Percentiles rank a stretch among this genome's conserved stretches.
These are phyloP conservation scores for Chernovozyma sophiae-reginae DNA, from an alignment of 1,139 yeast species.

Conservation along the genomic window DNA sequence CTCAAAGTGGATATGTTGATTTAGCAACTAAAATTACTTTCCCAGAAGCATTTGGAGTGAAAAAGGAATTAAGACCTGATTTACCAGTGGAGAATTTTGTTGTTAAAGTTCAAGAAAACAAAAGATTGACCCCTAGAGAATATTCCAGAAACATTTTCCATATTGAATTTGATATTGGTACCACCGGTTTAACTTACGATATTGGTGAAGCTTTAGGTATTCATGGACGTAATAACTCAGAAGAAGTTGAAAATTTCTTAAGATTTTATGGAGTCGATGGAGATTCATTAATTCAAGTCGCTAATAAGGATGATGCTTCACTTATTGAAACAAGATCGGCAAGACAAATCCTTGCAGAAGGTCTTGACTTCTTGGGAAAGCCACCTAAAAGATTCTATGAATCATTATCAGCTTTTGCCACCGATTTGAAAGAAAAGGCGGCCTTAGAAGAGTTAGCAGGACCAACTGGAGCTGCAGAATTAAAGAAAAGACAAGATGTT, in stretches of 20 bases:
- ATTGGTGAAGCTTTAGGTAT: conserved; percentile 97
- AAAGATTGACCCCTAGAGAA: conserved; percentile 86
- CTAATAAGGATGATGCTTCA: conserved; percentile 61
- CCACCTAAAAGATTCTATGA: conserved; percentile 96
- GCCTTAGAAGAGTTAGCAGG: conserved; percentile 61
- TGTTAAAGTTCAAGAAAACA: conserved; percentile 87
- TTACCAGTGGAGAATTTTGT: conserved; percentile 80
- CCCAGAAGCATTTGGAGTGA: conserved; percentile 68
- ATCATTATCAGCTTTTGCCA: conserved; percentile 68
- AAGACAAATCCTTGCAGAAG: conserved; percentile 74
- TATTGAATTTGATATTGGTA: conserved; percentile 86
- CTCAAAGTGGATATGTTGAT: conserved; percentile 41
- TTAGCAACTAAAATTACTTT: conserved; percentile 72
- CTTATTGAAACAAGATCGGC: conserved; percentile 72
- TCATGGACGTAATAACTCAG: conserved; percentile 79
- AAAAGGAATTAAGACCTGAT: conserved; percentile 75
- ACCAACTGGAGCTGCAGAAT: conserved; percentile 79
- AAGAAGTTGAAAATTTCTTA: conserved; percentile 66
- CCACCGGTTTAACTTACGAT: conserved; percentile 86
- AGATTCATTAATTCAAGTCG: conserved; percentile 63
- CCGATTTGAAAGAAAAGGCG: conserved; percentile 63
- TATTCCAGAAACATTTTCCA: conserved; percentile 96
- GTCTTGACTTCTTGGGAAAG: conserved; percentile 85
- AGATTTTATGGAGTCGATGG: conserved; percentile 67
- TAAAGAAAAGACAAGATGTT: conserved; percentile 82